Conservation (phyloP, 139 green algal genomes). For the Tetraselmis chui region DNA sequence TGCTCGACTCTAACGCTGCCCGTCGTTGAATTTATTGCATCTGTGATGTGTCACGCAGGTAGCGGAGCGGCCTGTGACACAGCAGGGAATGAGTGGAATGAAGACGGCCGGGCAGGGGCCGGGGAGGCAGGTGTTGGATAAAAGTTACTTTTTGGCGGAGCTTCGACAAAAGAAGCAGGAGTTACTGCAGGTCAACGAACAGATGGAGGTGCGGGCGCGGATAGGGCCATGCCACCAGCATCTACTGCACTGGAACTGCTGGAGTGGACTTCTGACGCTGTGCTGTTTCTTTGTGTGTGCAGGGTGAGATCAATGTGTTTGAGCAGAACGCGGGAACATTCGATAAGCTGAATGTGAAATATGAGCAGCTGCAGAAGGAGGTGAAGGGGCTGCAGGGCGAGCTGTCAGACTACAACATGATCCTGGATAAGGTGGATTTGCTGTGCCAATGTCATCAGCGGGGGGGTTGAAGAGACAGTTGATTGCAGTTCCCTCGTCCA, state of each 20-base stretch:
- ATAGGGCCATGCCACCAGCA: no score
- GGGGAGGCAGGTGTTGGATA: slow-evolving; percentile 57
- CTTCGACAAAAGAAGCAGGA: slow-evolving; percentile 60
- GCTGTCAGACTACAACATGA: slow-evolving; percentile 65
- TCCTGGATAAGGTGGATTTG: slow-evolving; percentile 55
- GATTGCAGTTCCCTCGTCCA: no score
- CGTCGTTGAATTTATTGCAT: background rate
- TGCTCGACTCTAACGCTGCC: background rate
- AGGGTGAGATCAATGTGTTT: slow-evolving; percentile 4
- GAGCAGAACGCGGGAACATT: background rate
- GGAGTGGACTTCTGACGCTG: no score
- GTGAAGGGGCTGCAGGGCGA: slow-evolving; percentile 58
- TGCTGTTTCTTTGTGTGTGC: no score
- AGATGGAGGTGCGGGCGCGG: slow-evolving; percentile 38
- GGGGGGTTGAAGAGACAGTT: no score
- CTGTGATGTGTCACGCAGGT: background rate
- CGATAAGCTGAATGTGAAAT: slow-evolving; percentile 30
- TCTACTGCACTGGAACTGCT: no score
- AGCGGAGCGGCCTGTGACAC: slow-evolving; percentile 30
- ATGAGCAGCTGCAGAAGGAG: slow-evolving; percentile 41
- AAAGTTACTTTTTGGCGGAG: slow-evolving; percentile 57
- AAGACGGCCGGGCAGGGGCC: slow-evolving; percentile 15
- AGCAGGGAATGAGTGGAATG: slow-evolving; percentile 39
- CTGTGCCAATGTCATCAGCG: no score
- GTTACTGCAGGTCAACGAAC: slow-evolving; percentile 41